A percentile compares a stretch with the other conserved stretches of the same genome.
These are phyloP conservation scores for Globisporangium mamillatum DNA, from an alignment of 352 stramenopile genomes.

Conservation along the genomic window DNA sequence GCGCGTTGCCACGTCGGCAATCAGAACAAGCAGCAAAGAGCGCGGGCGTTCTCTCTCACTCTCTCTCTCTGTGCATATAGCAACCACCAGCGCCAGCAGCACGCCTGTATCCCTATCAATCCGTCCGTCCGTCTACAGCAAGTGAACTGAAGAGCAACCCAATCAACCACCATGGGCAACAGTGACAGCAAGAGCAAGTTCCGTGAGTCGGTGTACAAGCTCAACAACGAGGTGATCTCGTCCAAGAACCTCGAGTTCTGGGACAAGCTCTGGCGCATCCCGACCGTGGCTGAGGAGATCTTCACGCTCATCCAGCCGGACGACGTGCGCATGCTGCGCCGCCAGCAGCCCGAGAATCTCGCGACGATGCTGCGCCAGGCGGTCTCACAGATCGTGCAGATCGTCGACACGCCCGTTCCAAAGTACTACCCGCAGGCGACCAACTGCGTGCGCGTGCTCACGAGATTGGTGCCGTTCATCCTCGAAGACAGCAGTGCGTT, in stretches of 20 bases:
- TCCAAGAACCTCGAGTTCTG: conserved; percentile 88
- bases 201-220: conserved; percentile 89
- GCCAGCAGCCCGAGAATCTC: conserved; percentile 79
- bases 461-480: conserved; percentile 82
- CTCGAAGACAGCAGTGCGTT: conserved; percentile 58
- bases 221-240: conserved; percentile 86
- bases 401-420: conserved; percentile 82
- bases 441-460: conserved; percentile 84
- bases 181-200: conserved; percentile 91
- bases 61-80: not conserved
- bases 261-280: conserved; percentile 89
- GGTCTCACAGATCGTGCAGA: conserved; percentile 81
- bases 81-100: not conserved
- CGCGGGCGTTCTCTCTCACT: too few species aligned
- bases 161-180: conserved; percentile 60
- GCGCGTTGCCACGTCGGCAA: not conserved
- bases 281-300: conserved; percentile 85
- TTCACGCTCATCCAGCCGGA: conserved; percentile 89
- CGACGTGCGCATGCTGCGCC: conserved; percentile 85
- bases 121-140: not conserved
- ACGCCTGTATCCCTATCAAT: not conserved
- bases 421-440: conserved; percentile 88
- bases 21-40: not conserved
- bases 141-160: not conserved
- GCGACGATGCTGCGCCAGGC: conserved; percentile 81